Evolutionary conservation across 2,329 filamentous ascomycete genomes (phyloP).

Genomic region (Penicillium aurantiogriseum): DNA sequence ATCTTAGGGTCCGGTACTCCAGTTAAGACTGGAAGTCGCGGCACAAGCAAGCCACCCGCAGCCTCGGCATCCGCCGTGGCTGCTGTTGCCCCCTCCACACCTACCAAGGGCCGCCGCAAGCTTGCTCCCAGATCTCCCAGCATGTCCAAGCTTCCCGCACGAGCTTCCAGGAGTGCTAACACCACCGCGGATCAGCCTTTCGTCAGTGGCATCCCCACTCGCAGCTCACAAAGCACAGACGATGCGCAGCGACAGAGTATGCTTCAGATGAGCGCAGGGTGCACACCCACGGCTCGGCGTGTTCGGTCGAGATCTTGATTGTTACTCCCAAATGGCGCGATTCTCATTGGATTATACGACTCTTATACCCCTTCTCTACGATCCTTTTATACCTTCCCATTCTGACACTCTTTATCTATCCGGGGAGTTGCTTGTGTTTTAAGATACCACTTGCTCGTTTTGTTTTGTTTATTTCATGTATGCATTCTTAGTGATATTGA

Average conservation of each 20-base stretch:
- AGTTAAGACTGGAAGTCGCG: slow-evolving; percentile 23
- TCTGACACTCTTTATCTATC: slow-evolving; percentile 7
- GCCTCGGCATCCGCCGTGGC: slow-evolving; percentile 10
- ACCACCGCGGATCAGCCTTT: slow-evolving; percentile 11
- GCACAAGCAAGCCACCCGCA: slow-evolving; percentile 21
- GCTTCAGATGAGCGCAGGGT: slow-evolving; percentile 36
- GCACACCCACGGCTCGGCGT: slow-evolving; percentile 36
- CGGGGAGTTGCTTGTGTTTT: slow-evolving; percentile 8
- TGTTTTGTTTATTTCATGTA: background rate
- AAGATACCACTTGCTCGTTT: slow-evolving; percentile 18
- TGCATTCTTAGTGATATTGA: background rate
- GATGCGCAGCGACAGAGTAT: slow-evolving; percentile 24
- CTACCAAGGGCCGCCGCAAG: slow-evolving; percentile 35
- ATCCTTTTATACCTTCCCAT: background rate
- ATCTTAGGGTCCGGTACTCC: slow-evolving; percentile 23
- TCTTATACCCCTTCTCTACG: background rate
- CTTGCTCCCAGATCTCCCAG: slow-evolving; percentile 36
- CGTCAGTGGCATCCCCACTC: slow-evolving; percentile 22
- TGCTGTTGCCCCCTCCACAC: slow-evolving; percentile 23
- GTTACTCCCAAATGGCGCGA: background rate
- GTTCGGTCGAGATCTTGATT: slow-evolving; percentile 31
- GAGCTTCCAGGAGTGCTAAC: slow-evolving; percentile 18
- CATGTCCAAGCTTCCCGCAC: slow-evolving; percentile 17
- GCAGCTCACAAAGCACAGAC: slow-evolving; percentile 17
- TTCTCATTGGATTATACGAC: background rate